Evolutionary conservation across 306 rosid genomes (phyloP).

Genomic region (Prunus padus): DNA sequence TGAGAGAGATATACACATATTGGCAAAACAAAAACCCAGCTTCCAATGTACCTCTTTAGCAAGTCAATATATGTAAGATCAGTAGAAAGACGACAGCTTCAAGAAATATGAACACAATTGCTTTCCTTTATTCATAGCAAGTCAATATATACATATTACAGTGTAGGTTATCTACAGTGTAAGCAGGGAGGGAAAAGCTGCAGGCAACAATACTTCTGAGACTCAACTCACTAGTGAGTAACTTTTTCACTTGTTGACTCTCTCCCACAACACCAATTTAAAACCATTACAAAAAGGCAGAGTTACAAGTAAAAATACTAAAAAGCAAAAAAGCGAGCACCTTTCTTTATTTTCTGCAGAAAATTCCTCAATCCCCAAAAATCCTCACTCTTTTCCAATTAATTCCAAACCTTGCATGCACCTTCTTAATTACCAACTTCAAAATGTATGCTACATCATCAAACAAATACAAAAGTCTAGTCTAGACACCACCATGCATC

Average conservation of each 20-base stretch:
- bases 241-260: not conserved
- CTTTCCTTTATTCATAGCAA: constrained; percentile 10
- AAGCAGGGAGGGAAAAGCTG: constrained; percentile 10
- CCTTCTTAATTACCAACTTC: not conserved
- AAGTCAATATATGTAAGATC: not conserved
- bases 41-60: too few species aligned
- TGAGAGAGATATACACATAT: too few species aligned
- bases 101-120: not conserved
- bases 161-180: not conserved
- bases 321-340: not conserved
- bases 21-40: too few species aligned
- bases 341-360: not conserved
- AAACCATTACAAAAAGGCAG: not conserved
- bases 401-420: not conserved
- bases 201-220: not conserved
- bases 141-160: not conserved
- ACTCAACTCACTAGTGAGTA: not conserved
- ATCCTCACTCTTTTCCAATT: not conserved
- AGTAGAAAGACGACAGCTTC: not conserved
- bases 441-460: not conserved
- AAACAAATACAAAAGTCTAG: not conserved
- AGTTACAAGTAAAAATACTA: not conserved
- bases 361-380: not conserved
- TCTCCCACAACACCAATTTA: not conserved
- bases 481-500: not conserved